phyloP scores from a whole-genome alignment of 2,329 filamentous ascomycete species.

The Scopulariopsis brevicaulis region DNA sequence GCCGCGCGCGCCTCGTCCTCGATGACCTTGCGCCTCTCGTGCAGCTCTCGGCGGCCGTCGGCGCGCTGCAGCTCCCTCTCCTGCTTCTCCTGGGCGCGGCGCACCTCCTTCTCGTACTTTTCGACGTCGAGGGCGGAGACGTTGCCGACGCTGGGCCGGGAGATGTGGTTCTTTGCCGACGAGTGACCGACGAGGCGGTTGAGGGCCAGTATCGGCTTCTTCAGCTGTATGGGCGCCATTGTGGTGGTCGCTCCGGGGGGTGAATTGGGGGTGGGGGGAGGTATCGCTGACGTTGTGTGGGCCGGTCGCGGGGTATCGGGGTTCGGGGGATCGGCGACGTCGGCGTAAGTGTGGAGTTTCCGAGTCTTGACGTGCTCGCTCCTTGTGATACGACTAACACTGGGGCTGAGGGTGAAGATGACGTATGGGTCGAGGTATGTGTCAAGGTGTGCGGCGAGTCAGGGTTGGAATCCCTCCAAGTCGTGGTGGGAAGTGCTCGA shows the following conservation, averaged over 20 bases:
- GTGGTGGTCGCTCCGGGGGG: not conserved
- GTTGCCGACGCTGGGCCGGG: conserved; percentile 18
- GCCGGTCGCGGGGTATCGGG: no score
- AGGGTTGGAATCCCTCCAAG: no score
- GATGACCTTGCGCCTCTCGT: conserved; percentile 17
- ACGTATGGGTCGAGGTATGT: no score
- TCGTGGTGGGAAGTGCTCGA: no score
- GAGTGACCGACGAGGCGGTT: conserved; percentile 25
- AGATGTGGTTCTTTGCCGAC: no score
- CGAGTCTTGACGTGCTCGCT: no score
- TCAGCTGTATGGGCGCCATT: conserved; percentile 20
- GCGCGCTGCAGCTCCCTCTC: conserved; percentile 21
- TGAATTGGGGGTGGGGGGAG: not conserved
- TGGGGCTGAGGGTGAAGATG: no score
- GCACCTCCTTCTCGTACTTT: conserved; percentile 17
- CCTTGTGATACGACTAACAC: no score
- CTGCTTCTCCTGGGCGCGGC: conserved; percentile 18
- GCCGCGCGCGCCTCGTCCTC: conserved; percentile 16
- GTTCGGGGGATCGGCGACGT: no score
- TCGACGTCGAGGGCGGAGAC: conserved; percentile 19
- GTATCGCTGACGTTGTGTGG: not conserved
- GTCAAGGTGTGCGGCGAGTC: no score
- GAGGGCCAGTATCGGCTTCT: conserved; percentile 23
- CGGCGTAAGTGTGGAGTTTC: no score
- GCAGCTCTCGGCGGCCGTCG: conserved; percentile 17